Percentiles rank a stretch among this genome's conserved stretches.
Conservation (phyloP, 2,329 filamentous ascomycete genomes). For the Tricladium varicosporioides region DNA sequence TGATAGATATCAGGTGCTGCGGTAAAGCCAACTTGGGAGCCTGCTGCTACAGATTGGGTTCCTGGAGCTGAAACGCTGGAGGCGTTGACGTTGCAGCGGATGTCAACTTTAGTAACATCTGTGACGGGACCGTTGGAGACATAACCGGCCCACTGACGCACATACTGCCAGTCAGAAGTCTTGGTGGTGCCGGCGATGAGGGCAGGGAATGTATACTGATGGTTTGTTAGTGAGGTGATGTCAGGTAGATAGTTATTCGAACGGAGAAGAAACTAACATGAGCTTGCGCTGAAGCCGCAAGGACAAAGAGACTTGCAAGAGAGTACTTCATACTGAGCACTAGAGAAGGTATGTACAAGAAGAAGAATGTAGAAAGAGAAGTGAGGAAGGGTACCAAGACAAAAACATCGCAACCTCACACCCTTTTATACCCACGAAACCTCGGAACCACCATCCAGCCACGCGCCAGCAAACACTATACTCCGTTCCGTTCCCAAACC, state of each 20-base stretch:
- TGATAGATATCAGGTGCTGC: conserved; percentile 30
- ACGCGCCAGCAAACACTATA: background rate
- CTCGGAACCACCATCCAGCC: background rate
- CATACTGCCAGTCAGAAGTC: conserved; percentile 24
- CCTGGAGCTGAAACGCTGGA: conserved; percentile 22
- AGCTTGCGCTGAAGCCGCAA: conserved; percentile 20
- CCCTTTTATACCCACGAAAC: background rate
- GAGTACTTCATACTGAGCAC: conserved; percentile 12
- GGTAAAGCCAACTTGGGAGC: conserved; percentile 22
- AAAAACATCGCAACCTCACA: background rate
- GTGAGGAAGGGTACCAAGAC: background rate
- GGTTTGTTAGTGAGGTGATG: background rate
- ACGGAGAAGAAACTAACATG: conserved; percentile 11
- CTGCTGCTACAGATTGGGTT: conserved; percentile 28
- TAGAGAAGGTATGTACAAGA: background rate
- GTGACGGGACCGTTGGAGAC: conserved; percentile 26
- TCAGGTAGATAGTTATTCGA: background rate
- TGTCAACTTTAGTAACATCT: conserved; percentile 37
- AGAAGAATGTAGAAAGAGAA: background rate
- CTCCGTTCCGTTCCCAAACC: background rate
- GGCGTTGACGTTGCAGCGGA: conserved; percentile 40
- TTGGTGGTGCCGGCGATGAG: conserved; percentile 11
- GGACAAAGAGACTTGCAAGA: conserved; percentile 16
- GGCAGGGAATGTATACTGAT: conserved; percentile 23
- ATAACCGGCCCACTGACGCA: conserved; percentile 30